Conservation (phyloP, 176 grass and related monocot genomes). For the Bromus sterilis region DNA sequence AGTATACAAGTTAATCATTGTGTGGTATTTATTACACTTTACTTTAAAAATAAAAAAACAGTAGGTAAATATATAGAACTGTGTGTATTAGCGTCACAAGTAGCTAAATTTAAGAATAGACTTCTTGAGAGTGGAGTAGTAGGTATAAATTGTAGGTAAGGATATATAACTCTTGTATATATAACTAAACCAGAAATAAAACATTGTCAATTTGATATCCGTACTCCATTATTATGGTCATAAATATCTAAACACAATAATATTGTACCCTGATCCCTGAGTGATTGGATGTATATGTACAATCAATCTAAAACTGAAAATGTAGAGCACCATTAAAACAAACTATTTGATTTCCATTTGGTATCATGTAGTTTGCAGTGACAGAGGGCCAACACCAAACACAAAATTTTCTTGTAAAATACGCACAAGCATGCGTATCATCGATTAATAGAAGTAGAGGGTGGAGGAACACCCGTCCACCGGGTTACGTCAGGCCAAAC, state of each 20-base stretch:
- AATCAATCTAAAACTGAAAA: neutral
- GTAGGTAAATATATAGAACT: neutral
- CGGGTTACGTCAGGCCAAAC: no score
- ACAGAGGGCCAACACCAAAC: neutral
- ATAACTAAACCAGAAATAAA: neutral
- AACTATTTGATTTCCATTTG: neutral
- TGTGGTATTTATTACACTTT: neutral
- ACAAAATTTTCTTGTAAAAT: no score
- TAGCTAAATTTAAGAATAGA: neutral
- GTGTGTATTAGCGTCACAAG: neutral
- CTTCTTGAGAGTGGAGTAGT: neutral
- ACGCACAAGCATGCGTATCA: no score
- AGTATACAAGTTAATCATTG: no score
- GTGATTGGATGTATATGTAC: neutral
- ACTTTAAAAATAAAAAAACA: no score
- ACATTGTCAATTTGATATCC: neutral
- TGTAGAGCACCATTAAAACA: no score
- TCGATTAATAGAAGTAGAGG: no score
- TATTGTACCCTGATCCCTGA: neutral
- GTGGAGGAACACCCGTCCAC: no score
- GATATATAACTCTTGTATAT: neutral
- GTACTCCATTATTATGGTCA: neutral
- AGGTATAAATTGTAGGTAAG: neutral
- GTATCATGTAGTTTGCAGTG: neutral
- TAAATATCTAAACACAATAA: neutral